Percentiles rank a stretch among this genome's conserved stretches.
Conservation (phyloP, 441 rosid species). For the Kokia cookei region DNA sequence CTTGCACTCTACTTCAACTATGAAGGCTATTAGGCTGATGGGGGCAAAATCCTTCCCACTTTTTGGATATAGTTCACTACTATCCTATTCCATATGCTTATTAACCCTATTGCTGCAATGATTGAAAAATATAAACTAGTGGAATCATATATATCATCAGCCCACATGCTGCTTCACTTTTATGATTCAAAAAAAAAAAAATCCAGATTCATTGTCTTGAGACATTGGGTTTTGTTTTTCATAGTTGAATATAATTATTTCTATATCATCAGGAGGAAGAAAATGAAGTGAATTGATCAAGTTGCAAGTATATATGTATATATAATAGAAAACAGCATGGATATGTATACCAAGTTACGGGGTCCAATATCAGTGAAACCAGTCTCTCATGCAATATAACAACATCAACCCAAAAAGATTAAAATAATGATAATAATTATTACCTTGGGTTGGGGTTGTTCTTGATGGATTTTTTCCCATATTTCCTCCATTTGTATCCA, state of each 20-base stretch:
- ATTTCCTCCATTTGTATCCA: conserved; percentile 71
- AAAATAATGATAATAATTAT: conserved; percentile 11
- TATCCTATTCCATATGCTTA: neutral
- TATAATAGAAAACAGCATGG: neutral
- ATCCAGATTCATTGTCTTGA: neutral
- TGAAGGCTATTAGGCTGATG: neutral
- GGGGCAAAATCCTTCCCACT: neutral
- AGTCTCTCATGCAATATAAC: neutral
- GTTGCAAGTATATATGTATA: neutral
- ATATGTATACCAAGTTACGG: neutral
- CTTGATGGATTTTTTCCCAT: conserved; percentile 71
- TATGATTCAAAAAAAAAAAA: neutral
- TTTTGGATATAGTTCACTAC: neutral
- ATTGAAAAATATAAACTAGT: neutral
- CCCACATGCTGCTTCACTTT: neutral
- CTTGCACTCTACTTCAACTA: neutral
- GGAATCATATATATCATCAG: neutral
- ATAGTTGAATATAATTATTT: neutral
- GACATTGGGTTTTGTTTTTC: neutral
- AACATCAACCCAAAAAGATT: neutral
- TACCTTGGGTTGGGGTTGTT: conserved; percentile 65
- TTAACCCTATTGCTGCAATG: neutral
- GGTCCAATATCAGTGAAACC: neutral
- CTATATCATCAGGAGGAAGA: neutral
- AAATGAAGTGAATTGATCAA: neutral